Evolutionary conservation across 2,329 filamentous ascomycete species (phyloP).

Genomic region (Pseudodiploospora longispora): DNA sequence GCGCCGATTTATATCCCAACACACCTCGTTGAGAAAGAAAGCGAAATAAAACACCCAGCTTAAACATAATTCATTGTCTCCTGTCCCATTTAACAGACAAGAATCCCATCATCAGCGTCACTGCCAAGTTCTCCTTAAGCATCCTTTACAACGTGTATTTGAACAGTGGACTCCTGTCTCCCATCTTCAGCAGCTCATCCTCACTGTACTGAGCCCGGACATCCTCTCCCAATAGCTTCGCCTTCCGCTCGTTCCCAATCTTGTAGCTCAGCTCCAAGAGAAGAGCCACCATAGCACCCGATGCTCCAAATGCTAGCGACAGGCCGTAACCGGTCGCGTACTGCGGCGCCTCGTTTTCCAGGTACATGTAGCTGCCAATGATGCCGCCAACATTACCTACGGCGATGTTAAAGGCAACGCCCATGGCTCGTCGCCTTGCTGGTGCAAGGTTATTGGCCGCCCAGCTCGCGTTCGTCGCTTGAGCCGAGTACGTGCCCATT

Average conservation of each 20-base stretch:
- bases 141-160: slow-evolving; percentile 13
- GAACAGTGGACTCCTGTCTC: slow-evolving; percentile 26
- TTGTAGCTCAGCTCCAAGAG: slow-evolving; percentile 23
- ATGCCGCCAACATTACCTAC: slow-evolving; percentile 33
- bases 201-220: slow-evolving; percentile 17
- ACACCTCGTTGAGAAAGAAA: too few species aligned
- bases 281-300: slow-evolving; percentile 20
- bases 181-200: slow-evolving; percentile 21
- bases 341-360: slow-evolving; percentile 24
- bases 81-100: too few species aligned
- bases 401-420: slow-evolving; percentile 29
- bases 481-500: slow-evolving; percentile 62
- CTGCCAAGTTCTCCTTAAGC: too few species aligned
- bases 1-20: too few species aligned
- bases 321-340: slow-evolving; percentile 28
- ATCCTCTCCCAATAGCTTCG: slow-evolving; percentile 16
- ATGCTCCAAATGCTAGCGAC: slow-evolving; percentile 21
- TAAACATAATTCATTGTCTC: too few species aligned
- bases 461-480: slow-evolving; percentile 58
- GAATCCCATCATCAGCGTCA: too few species aligned
- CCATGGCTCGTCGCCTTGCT: slow-evolving; percentile 26
- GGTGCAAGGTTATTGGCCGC: slow-evolving; percentile 57
- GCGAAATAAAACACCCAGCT: too few species aligned
- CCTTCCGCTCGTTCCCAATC: slow-evolving; percentile 18
- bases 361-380: slow-evolving; percentile 31